A percentile compares a stretch with the other conserved stretches of the same genome.
Evolutionary conservation across 306 rosid genomes (phyloP).

Genomic region (Dicorynia guianensis): DNA sequence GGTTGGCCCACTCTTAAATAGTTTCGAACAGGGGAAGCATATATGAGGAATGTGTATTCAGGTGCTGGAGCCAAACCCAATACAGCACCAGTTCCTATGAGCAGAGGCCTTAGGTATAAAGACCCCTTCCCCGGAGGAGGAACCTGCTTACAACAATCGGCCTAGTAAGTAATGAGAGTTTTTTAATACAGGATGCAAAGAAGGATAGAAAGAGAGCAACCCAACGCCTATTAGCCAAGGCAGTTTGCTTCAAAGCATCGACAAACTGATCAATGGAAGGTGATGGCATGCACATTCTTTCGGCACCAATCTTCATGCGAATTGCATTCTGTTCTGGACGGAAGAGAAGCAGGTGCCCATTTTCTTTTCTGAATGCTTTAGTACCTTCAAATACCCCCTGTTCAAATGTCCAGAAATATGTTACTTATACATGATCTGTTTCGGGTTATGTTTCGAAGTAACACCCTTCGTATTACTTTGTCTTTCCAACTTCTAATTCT

Average conservation of each 20-base stretch:
- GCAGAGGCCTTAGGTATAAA: constrained; percentile 82
- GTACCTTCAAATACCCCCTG: constrained; percentile 92
- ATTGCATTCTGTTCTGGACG: constrained; percentile 81
- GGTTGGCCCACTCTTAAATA: constrained; percentile 69
- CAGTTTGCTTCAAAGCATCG: constrained; percentile 78
- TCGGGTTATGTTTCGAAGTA: too few species aligned
- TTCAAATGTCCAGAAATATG: background rate
- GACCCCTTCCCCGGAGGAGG: constrained; percentile 91
- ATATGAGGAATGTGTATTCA: constrained; percentile 77
- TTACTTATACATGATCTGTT: background rate
- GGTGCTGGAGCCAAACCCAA: constrained; percentile 85
- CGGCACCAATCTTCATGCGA: constrained; percentile 78
- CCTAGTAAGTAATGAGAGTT: too few species aligned
- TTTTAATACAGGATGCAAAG: too few species aligned
- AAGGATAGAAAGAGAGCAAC: constrained; percentile 37
- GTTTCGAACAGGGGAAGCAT: constrained; percentile 91
- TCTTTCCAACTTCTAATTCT: too few species aligned
- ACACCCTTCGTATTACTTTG: too few species aligned
- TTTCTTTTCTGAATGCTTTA: constrained; percentile 79
- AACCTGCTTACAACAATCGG: constrained; percentile 54
- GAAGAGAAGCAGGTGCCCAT: constrained; percentile 73
- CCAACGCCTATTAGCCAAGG: constrained; percentile 83
- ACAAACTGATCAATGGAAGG: constrained; percentile 76
- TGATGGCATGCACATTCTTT: constrained; percentile 89
- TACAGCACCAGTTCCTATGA: constrained; percentile 81